Evolutionary conservation across 2,329 filamentous ascomycete genomes (phyloP).

Genomic region (Xenoacremonium recifei): DNA sequence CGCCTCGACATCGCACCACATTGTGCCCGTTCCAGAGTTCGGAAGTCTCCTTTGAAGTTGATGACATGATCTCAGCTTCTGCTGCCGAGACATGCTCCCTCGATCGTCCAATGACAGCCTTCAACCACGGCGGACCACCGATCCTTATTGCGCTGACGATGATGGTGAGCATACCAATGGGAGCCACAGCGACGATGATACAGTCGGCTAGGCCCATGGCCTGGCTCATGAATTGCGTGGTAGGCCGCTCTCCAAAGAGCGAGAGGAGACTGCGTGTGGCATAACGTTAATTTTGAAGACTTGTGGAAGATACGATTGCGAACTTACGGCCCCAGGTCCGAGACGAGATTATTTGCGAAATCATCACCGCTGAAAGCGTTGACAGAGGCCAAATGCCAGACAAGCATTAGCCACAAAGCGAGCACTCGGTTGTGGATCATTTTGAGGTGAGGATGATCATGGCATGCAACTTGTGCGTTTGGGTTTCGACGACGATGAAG

Average conservation of each 20-base stretch:
- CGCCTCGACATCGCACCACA: slow-evolving; percentile 1
- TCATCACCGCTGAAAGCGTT: no score
- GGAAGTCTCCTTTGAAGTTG: slow-evolving; percentile 4
- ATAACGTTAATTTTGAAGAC: no score
- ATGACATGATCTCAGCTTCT: slow-evolving; percentile 5
- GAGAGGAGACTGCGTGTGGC: no score
- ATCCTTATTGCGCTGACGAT: slow-evolving; percentile 44
- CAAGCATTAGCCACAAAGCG: no score
- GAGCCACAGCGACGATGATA: slow-evolving; percentile 44
- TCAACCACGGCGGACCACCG: slow-evolving; percentile 21
- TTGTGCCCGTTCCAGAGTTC: slow-evolving; percentile 3
- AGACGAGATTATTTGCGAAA: no score
- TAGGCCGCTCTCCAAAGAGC: slow-evolving; percentile 43
- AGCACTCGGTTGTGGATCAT: no score
- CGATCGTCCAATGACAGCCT: slow-evolving; percentile 1
- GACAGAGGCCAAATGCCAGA: no score
- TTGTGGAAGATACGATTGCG: no score
- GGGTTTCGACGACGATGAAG: no score
- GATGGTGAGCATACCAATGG: slow-evolving; percentile 43
- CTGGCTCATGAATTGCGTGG: slow-evolving; percentile 46
- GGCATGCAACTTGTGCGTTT: no score
- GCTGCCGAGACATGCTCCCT: not conserved
- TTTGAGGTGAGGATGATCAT: no score
- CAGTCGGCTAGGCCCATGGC: slow-evolving; percentile 39
- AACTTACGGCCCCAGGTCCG: no score